phyloP scores from a whole-genome alignment of 805 yeast genomes.

The Ogataea neopini region DNA sequence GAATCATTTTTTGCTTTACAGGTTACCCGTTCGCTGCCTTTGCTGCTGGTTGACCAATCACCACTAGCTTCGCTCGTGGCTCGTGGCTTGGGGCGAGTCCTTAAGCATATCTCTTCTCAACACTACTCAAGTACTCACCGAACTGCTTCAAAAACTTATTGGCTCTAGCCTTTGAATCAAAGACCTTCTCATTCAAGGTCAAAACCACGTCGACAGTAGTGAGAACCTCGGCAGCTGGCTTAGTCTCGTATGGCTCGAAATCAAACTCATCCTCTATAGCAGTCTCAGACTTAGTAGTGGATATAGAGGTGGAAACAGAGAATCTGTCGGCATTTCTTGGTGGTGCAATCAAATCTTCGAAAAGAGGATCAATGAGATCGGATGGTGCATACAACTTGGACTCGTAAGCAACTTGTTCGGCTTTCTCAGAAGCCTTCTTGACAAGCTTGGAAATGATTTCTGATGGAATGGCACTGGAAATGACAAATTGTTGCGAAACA shows the following conservation, averaged over 20 bases:
- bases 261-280: slow-evolving; percentile 28
- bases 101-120: slow-evolving; percentile 19
- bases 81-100: background rate
- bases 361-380: slow-evolving; percentile 56
- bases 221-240: slow-evolving; percentile 19
- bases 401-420: slow-evolving; percentile 46
- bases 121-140: slow-evolving; percentile 24
- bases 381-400: slow-evolving; percentile 38
- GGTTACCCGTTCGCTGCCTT: too few species aligned
- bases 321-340: slow-evolving; percentile 46
- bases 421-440: slow-evolving; percentile 44
- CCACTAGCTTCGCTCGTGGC: background rate
- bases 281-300: slow-evolving; percentile 16
- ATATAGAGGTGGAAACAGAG: slow-evolving; percentile 33
- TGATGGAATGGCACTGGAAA: slow-evolving; percentile 32
- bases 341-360: slow-evolving; percentile 59
- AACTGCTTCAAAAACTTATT: slow-evolving; percentile 30
- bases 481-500: slow-evolving; percentile 33
- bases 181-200: slow-evolving; percentile 40
- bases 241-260: slow-evolving; percentile 25
- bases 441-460: slow-evolving; percentile 38
- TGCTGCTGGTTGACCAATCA: background rate
- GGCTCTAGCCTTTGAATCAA: slow-evolving; percentile 50
- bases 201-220: slow-evolving; percentile 39
- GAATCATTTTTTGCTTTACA: background rate